Evolutionary conservation across 148 eudicot species (phyloP).

Genomic region (Cornus suecica): DNA sequence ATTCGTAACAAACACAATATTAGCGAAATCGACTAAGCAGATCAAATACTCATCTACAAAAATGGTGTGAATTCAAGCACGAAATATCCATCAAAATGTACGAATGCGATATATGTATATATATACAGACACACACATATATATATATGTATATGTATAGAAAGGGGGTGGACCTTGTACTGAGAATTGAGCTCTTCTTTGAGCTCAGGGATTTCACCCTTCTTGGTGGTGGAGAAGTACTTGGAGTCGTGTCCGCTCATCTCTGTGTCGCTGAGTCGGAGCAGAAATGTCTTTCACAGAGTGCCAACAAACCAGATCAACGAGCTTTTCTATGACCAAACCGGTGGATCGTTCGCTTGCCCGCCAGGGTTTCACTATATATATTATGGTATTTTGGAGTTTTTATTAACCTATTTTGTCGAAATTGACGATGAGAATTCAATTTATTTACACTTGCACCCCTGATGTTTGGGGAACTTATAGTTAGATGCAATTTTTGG

Average conservation of each 20-base stretch:
- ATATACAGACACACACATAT: neutral
- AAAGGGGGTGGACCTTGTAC: slow-evolving; percentile 61
- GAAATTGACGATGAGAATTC: too few species aligned
- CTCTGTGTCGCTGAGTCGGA: slow-evolving; percentile 9
- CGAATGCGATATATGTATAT: too few species aligned
- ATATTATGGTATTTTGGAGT: too few species aligned
- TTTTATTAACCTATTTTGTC: too few species aligned
- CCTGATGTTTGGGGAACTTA: too few species aligned
- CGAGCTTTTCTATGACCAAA: neutral
- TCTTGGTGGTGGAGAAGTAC: slow-evolving; percentile 97
- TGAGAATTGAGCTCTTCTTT: slow-evolving; percentile 99
- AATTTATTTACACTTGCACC: too few species aligned
- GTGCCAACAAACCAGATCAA: neutral
- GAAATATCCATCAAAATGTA: neutral
- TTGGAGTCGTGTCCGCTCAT: slow-evolving; percentile 99
- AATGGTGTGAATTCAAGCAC: neutral
- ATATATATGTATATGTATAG: neutral
- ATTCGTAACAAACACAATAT: neutral
- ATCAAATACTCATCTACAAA: neutral
- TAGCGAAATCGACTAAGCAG: slow-evolving; percentile 9
- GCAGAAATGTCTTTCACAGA: neutral
- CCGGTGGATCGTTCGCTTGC: too few species aligned
- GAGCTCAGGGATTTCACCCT: slow-evolving; percentile 99
- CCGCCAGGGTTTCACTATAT: too few species aligned
- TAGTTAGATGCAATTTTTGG: too few species aligned